Evolutionary conservation across 306 rosid genomes (phyloP).

Genomic region (Myrica gale): DNA sequence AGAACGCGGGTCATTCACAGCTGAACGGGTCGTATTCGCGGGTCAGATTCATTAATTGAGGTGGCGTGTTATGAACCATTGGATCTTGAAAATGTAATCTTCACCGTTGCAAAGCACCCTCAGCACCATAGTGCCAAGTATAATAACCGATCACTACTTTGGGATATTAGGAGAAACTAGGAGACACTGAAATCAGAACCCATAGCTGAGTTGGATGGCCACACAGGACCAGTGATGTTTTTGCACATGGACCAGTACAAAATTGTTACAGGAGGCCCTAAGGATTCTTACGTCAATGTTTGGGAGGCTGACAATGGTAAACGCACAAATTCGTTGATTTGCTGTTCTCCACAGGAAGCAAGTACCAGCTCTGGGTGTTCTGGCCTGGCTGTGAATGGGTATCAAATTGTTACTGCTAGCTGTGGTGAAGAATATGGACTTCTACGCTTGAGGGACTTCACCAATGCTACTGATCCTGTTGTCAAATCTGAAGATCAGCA

Average conservation of each 20-base stretch:
- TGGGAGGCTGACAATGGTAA: constrained; percentile 64
- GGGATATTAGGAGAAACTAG: constrained; percentile 74
- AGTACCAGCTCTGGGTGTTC: constrained; percentile 28
- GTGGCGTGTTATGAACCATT: no score
- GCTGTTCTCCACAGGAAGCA: constrained; percentile 19
- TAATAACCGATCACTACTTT: no score
- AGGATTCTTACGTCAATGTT: constrained; percentile 35
- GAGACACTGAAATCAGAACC: constrained; percentile 40
- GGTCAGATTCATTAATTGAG: no score
- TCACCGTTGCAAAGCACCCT: no score
- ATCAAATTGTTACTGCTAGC: constrained; percentile 47
- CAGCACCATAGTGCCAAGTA: no score
- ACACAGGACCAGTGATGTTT: constrained; percentile 49
- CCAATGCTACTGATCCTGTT: constrained; percentile 38
- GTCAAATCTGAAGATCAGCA: constrained; percentile 24
- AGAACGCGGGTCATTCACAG: no score
- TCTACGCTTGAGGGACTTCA: constrained; percentile 49
- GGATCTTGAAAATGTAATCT: no score
- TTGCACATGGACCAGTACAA: constrained; percentile 75
- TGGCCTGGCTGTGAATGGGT: constrained; percentile 66
- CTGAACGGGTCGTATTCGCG: no score
- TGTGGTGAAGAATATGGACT: constrained; percentile 15
- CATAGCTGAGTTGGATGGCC: constrained; percentile 66
- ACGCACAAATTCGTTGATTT: constrained; percentile 44
- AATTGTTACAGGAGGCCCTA: constrained; percentile 60